Percentiles rank a stretch among this genome's conserved stretches.
These are phyloP conservation scores for Scorias spongiosa DNA, from an alignment of 2,329 filamentous ascomycete genomes.

Conservation along the genomic window DNA sequence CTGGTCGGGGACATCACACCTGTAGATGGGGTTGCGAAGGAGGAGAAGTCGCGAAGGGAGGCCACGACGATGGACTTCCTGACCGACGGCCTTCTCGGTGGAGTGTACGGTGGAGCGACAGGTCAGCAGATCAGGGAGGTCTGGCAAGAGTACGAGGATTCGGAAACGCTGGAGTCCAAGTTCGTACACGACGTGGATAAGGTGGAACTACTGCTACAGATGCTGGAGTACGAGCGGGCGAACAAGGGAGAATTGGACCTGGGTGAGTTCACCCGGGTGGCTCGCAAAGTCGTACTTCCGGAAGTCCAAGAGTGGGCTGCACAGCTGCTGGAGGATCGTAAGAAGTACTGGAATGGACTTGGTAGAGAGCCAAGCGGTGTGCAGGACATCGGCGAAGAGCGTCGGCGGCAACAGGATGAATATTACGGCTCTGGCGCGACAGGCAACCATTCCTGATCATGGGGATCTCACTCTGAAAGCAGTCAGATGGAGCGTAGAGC, in stretches of 20 bases:
- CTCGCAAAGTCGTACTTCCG: conserved; percentile 52
- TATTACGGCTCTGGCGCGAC: conserved; percentile 13
- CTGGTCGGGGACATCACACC: conserved; percentile 96
- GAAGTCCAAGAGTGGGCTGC: conserved; percentile 71
- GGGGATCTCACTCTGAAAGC: too few species aligned
- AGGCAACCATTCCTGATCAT: too few species aligned
- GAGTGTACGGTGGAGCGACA: conserved; percentile 54
- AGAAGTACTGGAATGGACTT: conserved; percentile 49
- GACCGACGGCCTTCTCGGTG: conserved; percentile 54
- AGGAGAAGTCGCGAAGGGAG: conserved; percentile 80
- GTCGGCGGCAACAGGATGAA: conserved; percentile 18
- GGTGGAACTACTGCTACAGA: conserved; percentile 86
- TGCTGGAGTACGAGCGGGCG: conserved; percentile 84
- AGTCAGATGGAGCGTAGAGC: too few species aligned
- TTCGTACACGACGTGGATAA: conserved; percentile 98
- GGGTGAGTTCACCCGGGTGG: conserved; percentile 73
- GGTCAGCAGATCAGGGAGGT: conserved; percentile 60
- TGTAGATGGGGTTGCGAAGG: conserved; percentile 68
- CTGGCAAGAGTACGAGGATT: conserved; percentile 94
- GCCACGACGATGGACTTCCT: conserved; percentile 86
- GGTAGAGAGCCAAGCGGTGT: conserved; percentile 15
- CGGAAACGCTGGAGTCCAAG: conserved; percentile 62
- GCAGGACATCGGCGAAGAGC: conserved; percentile 11
- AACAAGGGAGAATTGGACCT: conserved; percentile 54
- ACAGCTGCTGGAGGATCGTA: conserved; percentile 61